These are phyloP conservation scores for Pittosporum tobira DNA, from an alignment of 129 eudicot genomes.

Conservation along the genomic window DNA sequence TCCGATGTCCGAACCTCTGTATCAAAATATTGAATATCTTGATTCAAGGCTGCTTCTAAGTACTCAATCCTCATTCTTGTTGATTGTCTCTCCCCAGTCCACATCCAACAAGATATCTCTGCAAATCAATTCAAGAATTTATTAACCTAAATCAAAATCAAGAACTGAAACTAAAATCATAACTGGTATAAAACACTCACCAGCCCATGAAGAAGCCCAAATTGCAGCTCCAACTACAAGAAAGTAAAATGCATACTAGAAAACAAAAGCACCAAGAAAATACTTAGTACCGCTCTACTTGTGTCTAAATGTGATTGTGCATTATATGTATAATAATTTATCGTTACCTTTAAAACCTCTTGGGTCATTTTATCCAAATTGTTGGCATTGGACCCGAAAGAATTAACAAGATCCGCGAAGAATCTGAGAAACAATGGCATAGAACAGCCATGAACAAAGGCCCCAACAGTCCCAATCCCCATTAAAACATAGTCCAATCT, in stretches of 20 bases:
- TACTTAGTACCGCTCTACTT: neutral
- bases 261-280: slow-evolving; percentile 16
- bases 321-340: neutral
- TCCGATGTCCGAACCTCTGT: slow-evolving; percentile 96
- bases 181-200: slow-evolving; percentile 18
- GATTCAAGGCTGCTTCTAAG: slow-evolving; percentile 84
- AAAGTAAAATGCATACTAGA: slow-evolving; percentile 98
- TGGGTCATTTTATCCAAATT: slow-evolving; percentile 87
- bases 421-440: slow-evolving; percentile 76
- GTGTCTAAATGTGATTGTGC: neutral
- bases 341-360: slow-evolving; percentile 65
- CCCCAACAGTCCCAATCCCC: slow-evolving; percentile 81
- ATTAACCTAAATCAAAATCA: neutral
- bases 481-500: slow-evolving; percentile 71
- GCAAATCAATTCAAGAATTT: slow-evolving; percentile 22
- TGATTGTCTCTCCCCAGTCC: slow-evolving; percentile 98
- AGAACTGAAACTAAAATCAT: neutral
- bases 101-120: slow-evolving; percentile 99
- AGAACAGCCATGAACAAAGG: slow-evolving; percentile 95
- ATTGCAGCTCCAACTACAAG: slow-evolving; percentile 96
- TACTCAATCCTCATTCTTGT: slow-evolving; percentile 92
- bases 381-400: slow-evolving; percentile 86
- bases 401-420: slow-evolving; percentile 84
- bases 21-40: slow-evolving; percentile 90
- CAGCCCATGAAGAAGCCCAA: slow-evolving; percentile 99